phyloP scores from a whole-genome alignment of 371 early-diverging fungal species.

The Syncephalastrum racemosum region DNA sequence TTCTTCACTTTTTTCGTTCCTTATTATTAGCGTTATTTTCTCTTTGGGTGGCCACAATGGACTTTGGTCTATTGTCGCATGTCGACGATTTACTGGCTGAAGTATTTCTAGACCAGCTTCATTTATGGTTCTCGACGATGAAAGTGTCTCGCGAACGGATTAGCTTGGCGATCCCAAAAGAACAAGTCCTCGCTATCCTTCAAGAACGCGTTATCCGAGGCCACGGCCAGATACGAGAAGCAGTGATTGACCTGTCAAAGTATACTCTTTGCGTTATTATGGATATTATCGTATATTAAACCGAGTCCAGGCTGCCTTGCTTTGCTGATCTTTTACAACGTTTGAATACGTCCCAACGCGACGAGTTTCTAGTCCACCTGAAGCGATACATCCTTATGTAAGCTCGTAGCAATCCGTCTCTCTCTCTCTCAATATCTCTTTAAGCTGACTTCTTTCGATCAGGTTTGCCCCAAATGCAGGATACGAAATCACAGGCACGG shows the following conservation, averaged over 20 bases:
- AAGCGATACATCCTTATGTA: constrained; percentile 52
- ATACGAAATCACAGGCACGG: constrained; percentile 76
- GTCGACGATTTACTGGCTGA: constrained; percentile 76
- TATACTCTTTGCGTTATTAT: too few relatives aligned
- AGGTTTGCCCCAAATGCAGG: constrained; percentile 89
- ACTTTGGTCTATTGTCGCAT: constrained; percentile 55
- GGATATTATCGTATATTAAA: too few relatives aligned
- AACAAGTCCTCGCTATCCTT: too few relatives aligned
- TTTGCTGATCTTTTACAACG: too few relatives aligned
- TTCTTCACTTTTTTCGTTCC: too few relatives aligned
- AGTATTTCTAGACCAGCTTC: constrained; percentile 61
- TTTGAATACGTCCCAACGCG: constrained; percentile 12
- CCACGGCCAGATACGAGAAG: too few relatives aligned
- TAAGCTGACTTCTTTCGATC: constrained; percentile 43
- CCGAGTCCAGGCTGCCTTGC: too few relatives aligned
- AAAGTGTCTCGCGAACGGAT: constrained; percentile 37
- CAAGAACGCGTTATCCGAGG: too few relatives aligned
- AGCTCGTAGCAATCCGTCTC: constrained; percentile 15
- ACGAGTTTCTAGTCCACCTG: constrained; percentile 46
- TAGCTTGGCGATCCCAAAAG: too few relatives aligned
- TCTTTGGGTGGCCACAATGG: constrained; percentile 26
- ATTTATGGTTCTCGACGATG: constrained; percentile 70
- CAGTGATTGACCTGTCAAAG: too few relatives aligned
- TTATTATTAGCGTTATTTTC: too few relatives aligned
- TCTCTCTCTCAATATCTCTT: too few relatives aligned